Percentiles rank a stretch among this genome's conserved stretches.
phyloP scores from a whole-genome alignment of 2,329 filamentous ascomycete genomes.

The Cadophora sp. region DNA sequence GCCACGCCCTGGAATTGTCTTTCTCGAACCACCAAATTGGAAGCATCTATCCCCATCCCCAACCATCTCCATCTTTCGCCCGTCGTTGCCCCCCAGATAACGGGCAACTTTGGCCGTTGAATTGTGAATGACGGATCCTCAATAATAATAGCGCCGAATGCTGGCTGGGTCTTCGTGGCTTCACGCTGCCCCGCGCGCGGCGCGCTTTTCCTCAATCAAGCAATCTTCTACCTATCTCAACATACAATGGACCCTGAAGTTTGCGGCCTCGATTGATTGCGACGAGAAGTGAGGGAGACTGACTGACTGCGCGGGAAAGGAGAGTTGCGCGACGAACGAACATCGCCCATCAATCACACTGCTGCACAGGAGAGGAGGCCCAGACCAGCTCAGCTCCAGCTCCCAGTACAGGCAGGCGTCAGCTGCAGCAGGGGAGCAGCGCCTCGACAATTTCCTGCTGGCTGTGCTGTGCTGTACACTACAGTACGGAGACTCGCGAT shows the following conservation, averaged over 20 bases:
- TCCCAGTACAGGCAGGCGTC: no score
- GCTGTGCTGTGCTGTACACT: neutral
- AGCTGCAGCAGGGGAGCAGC: constrained; percentile 1
- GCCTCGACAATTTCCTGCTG: neutral
- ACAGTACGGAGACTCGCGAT: constrained; percentile 13
- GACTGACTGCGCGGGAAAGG: constrained; percentile 10
- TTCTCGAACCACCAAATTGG: neutral
- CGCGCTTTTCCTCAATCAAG: neutral
- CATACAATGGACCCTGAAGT: constrained; percentile 11
- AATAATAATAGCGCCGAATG: constrained; percentile 13
- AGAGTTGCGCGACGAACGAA: constrained; percentile 21
- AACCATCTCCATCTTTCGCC: neutral
- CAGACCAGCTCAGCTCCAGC: neutral
- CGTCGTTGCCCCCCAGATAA: constrained; percentile 9
- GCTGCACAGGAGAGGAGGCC: neutral
- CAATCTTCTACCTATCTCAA: constrained; percentile 6
- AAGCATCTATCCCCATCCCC: neutral
- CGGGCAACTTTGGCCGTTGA: constrained; percentile 20
- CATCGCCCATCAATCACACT: neutral
- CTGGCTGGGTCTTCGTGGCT: constrained; percentile 10
- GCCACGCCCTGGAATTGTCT: neutral
- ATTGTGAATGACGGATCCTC: constrained; percentile 1
- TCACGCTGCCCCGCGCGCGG: constrained; percentile 12
- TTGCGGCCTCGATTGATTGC: constrained; percentile 1
- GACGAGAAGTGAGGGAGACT: constrained; percentile 12